A percentile compares a stretch with the other conserved stretches of the same genome.
phyloP scores from a whole-genome alignment of 768 basidiomycete species.

The Podaxis sp. region DNA sequence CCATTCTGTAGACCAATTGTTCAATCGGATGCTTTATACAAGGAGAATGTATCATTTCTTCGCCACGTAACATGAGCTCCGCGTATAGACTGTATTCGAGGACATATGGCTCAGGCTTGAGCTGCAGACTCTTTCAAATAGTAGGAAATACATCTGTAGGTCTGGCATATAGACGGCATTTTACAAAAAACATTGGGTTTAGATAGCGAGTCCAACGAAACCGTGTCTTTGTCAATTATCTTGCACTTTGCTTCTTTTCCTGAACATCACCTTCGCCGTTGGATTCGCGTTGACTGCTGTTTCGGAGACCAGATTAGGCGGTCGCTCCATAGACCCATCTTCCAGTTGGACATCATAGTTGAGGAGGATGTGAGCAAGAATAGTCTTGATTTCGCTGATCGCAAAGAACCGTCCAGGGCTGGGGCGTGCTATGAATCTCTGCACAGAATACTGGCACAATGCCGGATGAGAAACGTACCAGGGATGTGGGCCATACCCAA shows the following conservation, averaged over 20 bases:
- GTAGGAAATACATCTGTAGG: no score
- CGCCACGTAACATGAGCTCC: no score
- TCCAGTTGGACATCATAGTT: constrained; percentile 37
- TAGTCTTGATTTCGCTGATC: constrained; percentile 38
- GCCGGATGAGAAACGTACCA: constrained; percentile 19
- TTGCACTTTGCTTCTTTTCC: constrained; percentile 1
- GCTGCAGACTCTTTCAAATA: no score
- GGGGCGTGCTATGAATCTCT: neutral
- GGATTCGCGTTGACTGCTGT: neutral
- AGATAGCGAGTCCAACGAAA: no score
- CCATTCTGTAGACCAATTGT: no score
- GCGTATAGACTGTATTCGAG: no score
- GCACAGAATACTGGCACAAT: neutral
- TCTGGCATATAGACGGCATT: no score
- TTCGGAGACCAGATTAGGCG: neutral
- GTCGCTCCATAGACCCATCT: constrained; percentile 5
- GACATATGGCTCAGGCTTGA: no score
- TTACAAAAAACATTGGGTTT: no score
- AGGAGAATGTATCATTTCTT: no score
- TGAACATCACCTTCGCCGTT: constrained; percentile 14
- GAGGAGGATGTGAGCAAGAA: constrained; percentile 41
- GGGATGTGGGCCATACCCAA: constrained; percentile 40
- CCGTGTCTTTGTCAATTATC: no score
- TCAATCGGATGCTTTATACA: no score
- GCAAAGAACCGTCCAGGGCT: constrained; percentile 43